A percentile compares a stretch with the other conserved stretches of the same genome.
Conservation (phyloP, 1,139 yeast genomes). For the Blastobotrys elegans region DNA sequence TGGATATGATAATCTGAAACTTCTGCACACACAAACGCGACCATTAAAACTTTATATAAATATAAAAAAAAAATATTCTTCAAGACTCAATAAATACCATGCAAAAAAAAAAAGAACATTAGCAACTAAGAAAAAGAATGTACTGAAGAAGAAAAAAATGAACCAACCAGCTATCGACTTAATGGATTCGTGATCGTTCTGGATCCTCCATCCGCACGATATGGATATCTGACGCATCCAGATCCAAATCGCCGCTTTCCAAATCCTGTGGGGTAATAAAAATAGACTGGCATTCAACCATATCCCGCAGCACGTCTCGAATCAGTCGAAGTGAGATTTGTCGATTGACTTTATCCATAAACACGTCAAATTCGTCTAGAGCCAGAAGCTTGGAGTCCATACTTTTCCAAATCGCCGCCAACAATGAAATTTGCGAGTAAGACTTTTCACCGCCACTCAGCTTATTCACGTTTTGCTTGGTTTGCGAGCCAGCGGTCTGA, state of each 20-base stretch:
- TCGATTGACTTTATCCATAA: slow-evolving; percentile 93
- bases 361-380: slow-evolving; percentile 95
- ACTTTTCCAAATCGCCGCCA: slow-evolving; percentile 87
- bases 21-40: not conserved
- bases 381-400: slow-evolving; percentile 88
- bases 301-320: slow-evolving; percentile 56
- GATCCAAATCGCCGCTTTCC: slow-evolving; percentile 53
- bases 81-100: not conserved
- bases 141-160: too few species aligned
- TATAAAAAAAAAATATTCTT: too few species aligned
- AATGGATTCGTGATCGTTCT: slow-evolving; percentile 16
- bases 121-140: too few species aligned
- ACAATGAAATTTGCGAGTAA: slow-evolving; percentile 81
- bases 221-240: slow-evolving; percentile 55
- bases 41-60: not conserved
- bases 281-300: slow-evolving; percentile 72
- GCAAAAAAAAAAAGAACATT: not conserved
- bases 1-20: too few species aligned
- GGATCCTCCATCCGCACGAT: slow-evolving; percentile 70
- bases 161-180: too few species aligned
- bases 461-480: slow-evolving; percentile 69
- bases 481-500: slow-evolving; percentile 44
- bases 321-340: slow-evolving; percentile 73
- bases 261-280: slow-evolving; percentile 95
- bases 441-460: slow-evolving; percentile 97